Conservation (phyloP, 495 filamentous ascomycete genomes). For the Mytilinidion resinicola region DNA sequence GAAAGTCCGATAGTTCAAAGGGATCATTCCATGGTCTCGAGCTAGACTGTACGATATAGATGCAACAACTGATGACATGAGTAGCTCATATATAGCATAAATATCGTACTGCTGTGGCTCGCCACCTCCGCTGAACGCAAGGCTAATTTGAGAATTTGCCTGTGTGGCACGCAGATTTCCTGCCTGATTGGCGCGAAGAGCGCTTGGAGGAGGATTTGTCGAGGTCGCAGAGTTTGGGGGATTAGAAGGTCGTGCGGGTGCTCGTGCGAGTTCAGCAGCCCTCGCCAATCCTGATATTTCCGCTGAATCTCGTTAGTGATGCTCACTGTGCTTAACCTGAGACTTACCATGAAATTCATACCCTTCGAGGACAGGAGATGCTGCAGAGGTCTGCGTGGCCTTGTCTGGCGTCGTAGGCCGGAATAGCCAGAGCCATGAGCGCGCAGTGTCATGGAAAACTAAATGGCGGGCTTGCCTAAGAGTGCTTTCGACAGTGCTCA, state of each 20-base stretch:
- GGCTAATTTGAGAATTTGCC: neutral
- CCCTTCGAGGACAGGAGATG: conserved; percentile 13
- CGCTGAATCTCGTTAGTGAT: neutral
- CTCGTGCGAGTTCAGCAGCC: conserved; percentile 20
- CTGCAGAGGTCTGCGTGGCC: conserved; percentile 10
- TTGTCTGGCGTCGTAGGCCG: conserved; percentile 13
- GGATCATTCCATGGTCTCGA: conserved; percentile 17
- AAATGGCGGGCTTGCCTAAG: conserved; percentile 17
- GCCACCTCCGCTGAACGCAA: neutral
- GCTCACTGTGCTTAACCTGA: neutral
- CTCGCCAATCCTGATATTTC: conserved; percentile 25
- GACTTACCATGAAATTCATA: conserved; percentile 16
- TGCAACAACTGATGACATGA: conserved; percentile 27
- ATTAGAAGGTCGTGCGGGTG: conserved; percentile 7
- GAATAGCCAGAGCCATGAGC: conserved; percentile 24
- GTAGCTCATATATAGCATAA: conserved; percentile 26
- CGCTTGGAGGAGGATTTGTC: conserved; percentile 5
- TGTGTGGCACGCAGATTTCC: conserved; percentile 1
- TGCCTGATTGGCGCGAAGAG: neutral
- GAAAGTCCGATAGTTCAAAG: conserved; percentile 33
- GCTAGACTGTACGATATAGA: conserved; percentile 28
- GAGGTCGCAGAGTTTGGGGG: conserved; percentile 3
- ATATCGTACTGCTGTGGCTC: conserved; percentile 20
- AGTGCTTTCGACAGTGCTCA: conserved; percentile 16
- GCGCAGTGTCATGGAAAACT: conserved; percentile 17